Base-by-base conservation (phyloP, 2,329 filamentous ascomycete genomes). In the Knufia fluminis region DNA sequence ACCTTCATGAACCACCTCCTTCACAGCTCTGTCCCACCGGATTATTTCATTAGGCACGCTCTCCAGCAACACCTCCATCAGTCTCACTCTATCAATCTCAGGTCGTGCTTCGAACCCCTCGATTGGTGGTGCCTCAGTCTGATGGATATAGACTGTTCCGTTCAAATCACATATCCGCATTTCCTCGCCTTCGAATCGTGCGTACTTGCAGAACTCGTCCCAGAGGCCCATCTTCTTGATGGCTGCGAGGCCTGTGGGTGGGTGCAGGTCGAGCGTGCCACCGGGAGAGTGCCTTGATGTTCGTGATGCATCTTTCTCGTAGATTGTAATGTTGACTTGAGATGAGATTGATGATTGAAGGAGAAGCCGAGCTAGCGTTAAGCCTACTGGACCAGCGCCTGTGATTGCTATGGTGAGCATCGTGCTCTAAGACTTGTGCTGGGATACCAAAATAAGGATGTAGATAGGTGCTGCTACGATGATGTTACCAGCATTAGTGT, bases 141-240 rank as follows among this genome's bases (percentile, higher is more conserved):
- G 45, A 33, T 57, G 60, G 52, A 62, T 56, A 42, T 62, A 64
- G 39, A 60, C 61, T 20, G 56, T 62, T 28, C 54, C 63, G 38
- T 66, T 63, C 56, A 71, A 70, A 56, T 71, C 69, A 7, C 61
- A 63, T 19, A 72, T 44, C 4, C 64, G 57, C 26, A 71, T 54
- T n/a, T 66, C 67, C 53, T 73, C 68, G 49, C 67, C 66, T 41
- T 70, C 68, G 49, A 66, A 71, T 24, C 68, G 63, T 10, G 52
- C 41, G 22, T 40, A 41, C 32, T 1, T 65, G 65, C 55, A 31
- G 51, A 66, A 66, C 22, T 62, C 54, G 16, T 63, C 60, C 48
- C 55, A 67, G 17, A 68, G 59, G 1, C 57, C 60, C n/a, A 60
- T 62, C 42, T 59, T 53, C 26, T 55, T 59, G 19, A 68, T 48